These are phyloP conservation scores for Cyclotella cryptica DNA, from an alignment of 108 stramenopile genomes.

Conservation along the genomic window DNA sequence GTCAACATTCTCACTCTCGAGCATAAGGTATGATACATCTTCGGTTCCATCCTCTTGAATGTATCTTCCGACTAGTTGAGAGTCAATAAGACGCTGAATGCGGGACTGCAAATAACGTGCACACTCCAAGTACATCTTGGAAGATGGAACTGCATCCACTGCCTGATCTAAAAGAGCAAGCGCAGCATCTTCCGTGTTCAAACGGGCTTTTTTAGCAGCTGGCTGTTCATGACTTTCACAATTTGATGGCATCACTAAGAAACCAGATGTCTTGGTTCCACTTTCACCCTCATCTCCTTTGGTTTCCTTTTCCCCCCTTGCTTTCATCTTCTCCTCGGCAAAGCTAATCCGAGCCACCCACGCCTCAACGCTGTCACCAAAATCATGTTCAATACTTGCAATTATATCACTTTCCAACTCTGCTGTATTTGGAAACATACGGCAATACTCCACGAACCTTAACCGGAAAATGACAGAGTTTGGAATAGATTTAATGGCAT, in stretches of 20 bases:
- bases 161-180: conserved; percentile 64
- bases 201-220: conserved; percentile 52
- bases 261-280: conserved; percentile 2
- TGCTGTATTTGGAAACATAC: conserved; percentile 71
- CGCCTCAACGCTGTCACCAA: conserved; percentile 69
- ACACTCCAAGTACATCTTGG: conserved; percentile 69
- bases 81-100: conserved; percentile 30
- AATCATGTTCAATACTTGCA: conserved; percentile 61
- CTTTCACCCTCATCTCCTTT: conserved; percentile 26
- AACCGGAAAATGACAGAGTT: conserved; percentile 69
- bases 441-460: conserved; percentile 75
- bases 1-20: conserved; percentile 29
- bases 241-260: conserved; percentile 1
- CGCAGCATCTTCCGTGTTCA: conserved; percentile 41
- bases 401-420: conserved; percentile 63
- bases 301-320: conserved; percentile 24
- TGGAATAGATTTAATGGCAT: conserved; percentile 79
- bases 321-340: conserved; percentile 44
- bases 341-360: conserved; percentile 81
- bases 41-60: conserved; percentile 8
- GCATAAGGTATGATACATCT: conserved; percentile 29
- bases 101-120: conserved; percentile 60
- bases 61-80: conserved; percentile 1
- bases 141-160: conserved; percentile 56
- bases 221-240: conserved; percentile 23